Evolutionary conservation across 805 yeast species (phyloP).

Genomic region (Myxozyma monticola): DNA sequence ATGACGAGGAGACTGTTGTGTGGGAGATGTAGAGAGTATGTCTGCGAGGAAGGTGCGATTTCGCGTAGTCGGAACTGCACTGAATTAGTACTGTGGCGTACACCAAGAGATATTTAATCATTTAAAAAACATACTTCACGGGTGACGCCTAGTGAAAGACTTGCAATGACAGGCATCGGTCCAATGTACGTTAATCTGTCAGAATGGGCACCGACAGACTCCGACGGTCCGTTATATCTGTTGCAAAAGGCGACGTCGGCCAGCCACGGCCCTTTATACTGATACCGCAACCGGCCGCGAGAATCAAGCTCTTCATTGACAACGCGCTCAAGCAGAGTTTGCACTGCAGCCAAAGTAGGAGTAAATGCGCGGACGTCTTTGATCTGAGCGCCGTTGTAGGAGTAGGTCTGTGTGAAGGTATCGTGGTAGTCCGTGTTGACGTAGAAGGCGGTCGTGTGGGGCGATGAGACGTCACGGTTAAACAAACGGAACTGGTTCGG

Average conservation of each 20-base stretch:
- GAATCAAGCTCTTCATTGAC: slow-evolving; percentile 43
- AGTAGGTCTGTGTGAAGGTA: slow-evolving; percentile 26
- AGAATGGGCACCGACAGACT: slow-evolving; percentile 71
- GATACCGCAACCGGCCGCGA: slow-evolving; percentile 43
- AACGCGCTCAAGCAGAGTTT: slow-evolving; percentile 43
- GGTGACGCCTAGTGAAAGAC: slow-evolving; percentile 67
- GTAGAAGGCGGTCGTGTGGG: slow-evolving; percentile 52
- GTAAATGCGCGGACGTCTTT: slow-evolving; percentile 41
- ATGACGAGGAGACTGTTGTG: slow-evolving; percentile 70
- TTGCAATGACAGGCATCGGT: slow-evolving; percentile 66
- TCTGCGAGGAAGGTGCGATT: slow-evolving; percentile 22
- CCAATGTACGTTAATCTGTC: slow-evolving; percentile 73
- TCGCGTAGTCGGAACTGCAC: not conserved
- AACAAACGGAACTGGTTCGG: slow-evolving; percentile 58
- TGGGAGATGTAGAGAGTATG: slow-evolving; percentile 60
- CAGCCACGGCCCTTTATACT: slow-evolving; percentile 48
- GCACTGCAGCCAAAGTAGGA: slow-evolving; percentile 45
- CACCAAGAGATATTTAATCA: not conserved
- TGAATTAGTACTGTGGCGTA: not conserved
- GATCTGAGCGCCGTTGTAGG: slow-evolving; percentile 46
- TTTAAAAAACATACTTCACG: slow-evolving; percentile 37
- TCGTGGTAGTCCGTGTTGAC: slow-evolving; percentile 32
- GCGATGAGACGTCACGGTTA: slow-evolving; percentile 60
- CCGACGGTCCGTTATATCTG: slow-evolving; percentile 50
- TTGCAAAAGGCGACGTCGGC: slow-evolving; percentile 59